Evolutionary conservation across 2,329 filamentous ascomycete species (phyloP).

Genomic region (Achaetomium macrosporum): DNA sequence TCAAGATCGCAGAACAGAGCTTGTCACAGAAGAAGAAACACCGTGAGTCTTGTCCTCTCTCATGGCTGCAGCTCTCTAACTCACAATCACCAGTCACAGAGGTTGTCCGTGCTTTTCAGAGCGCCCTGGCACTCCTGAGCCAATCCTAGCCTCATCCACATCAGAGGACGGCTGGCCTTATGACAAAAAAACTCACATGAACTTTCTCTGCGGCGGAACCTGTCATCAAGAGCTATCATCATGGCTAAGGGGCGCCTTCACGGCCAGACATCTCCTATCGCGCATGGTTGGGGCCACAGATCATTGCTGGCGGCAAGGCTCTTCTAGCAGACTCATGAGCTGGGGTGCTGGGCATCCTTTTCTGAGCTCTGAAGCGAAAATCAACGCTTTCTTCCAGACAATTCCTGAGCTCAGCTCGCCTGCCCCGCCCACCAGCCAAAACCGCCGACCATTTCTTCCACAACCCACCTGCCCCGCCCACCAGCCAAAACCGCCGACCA

Average conservation of each 20-base stretch:
- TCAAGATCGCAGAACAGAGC: slow-evolving; percentile 65
- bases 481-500: not conserved
- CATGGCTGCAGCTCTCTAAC: not conserved
- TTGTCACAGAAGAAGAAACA: slow-evolving; percentile 72
- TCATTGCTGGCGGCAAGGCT: not conserved
- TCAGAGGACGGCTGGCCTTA: not conserved
- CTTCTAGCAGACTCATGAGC: not conserved
- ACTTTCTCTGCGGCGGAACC: not conserved
- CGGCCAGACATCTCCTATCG: not conserved
- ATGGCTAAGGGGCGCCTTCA: not conserved
- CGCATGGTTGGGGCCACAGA: not conserved
- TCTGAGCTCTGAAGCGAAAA: slow-evolving; percentile 1
- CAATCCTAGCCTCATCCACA: slow-evolving; percentile 21
- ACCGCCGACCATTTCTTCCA: not conserved
- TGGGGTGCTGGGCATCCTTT: not conserved
- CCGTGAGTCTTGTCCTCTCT: slow-evolving; percentile 49
- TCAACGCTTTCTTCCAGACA: slow-evolving; percentile 1
- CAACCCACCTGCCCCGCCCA: slow-evolving; percentile 1
- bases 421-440: slow-evolving; percentile 4
- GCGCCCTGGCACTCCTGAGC: slow-evolving; percentile 51
- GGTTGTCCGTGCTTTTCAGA: slow-evolving; percentile 59
- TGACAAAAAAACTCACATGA: not conserved
- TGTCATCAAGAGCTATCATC: not conserved
- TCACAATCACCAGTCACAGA: slow-evolving; percentile 40
- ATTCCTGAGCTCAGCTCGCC: not conserved